A percentile compares a stretch with the other conserved stretches of the same genome.
phyloP scores from a whole-genome alignment of 768 basidiomycete genomes.

The Xerocomellus intermedius region DNA sequence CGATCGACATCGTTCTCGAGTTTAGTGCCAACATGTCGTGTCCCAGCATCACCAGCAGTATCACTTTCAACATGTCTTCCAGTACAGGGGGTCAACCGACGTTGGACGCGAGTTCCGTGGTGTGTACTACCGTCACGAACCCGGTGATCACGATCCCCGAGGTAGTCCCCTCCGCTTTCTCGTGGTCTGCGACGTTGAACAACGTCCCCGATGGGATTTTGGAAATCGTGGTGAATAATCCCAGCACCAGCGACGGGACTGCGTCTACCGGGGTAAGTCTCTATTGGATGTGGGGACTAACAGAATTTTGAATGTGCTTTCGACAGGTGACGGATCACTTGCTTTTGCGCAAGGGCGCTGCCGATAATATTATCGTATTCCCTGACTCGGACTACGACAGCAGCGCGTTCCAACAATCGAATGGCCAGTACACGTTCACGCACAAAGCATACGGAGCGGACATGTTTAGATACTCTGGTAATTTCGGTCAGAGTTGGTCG shows the following conservation, averaged over 20 bases:
- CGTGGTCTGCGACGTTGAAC: conserved; percentile 71
- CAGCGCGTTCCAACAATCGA: conserved; percentile 51
- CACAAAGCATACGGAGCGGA: conserved; percentile 88
- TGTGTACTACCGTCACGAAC: conserved; percentile 49
- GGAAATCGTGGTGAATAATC: conserved; percentile 64
- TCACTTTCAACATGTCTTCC: conserved; percentile 70
- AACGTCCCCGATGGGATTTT: conserved; percentile 84
- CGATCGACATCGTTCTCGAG: conserved; percentile 68
- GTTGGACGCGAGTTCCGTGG: conserved; percentile 41
- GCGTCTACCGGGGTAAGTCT: conserved; percentile 56
- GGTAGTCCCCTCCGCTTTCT: conserved; percentile 57
- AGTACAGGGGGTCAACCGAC: conserved; percentile 57
- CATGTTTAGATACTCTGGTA: conserved; percentile 80
- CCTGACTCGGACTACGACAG: conserved; percentile 77
- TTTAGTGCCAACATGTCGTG: conserved; percentile 82
- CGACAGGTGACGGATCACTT: conserved; percentile 68
- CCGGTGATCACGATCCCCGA: conserved; percentile 55
- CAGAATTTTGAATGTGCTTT: conserved; percentile 4
- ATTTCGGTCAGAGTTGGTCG: conserved; percentile 85
- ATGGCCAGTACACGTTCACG: conserved; percentile 70
- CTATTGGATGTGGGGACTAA: background rate
- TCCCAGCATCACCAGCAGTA: conserved; percentile 54
- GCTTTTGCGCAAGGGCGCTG: conserved; percentile 73
- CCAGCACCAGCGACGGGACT: conserved; percentile 40
- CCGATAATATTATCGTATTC: conserved; percentile 84